Percentiles rank a stretch among this genome's conserved stretches.
phyloP scores from a whole-genome alignment of 1,284 basidiomycete species.

The Fereydounia khargensis region DNA sequence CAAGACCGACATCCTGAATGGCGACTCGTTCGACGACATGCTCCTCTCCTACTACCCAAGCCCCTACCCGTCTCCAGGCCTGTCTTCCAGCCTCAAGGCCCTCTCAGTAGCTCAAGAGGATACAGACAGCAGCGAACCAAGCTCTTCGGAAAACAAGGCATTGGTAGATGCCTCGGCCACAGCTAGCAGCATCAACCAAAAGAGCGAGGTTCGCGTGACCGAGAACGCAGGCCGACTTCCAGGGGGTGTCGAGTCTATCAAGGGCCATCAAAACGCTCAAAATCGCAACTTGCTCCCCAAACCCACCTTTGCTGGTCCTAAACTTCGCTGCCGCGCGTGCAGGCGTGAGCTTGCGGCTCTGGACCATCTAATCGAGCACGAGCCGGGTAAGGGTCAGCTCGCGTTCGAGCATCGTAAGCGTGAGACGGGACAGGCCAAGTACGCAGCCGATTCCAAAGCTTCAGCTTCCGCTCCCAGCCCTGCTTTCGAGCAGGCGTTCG shows the following conservation, averaged over 20 bases:
- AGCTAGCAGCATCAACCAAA: neutral
- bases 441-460: neutral
- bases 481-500: neutral
- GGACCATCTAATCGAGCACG: constrained; percentile 51
- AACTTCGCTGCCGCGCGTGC: constrained; percentile 50
- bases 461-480: neutral
- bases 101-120: constrained; percentile 4
- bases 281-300: constrained; percentile 22
- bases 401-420: constrained; percentile 47
- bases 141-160: neutral
- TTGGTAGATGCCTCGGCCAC: neutral
- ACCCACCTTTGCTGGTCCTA: constrained; percentile 18
- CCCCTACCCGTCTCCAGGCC: constrained; percentile 41
- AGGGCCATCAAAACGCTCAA: constrained; percentile 24
- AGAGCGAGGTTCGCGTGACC: constrained; percentile 31
- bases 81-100: constrained; percentile 9
- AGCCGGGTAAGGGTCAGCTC: constrained; percentile 46
- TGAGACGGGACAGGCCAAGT: constrained; percentile 10
- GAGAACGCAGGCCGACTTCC: constrained; percentile 31
- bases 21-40: constrained; percentile 48
- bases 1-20: constrained; percentile 46
- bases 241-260: constrained; percentile 25
- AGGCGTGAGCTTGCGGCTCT: constrained; percentile 42
- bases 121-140: neutral
- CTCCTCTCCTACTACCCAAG: constrained; percentile 57